Evolutionary conservation across 192 early-diverging fungal species (phyloP), one percentile per base, ranked within the genome.

Genomic region (Lunasporangiospora selenospora): DNA sequence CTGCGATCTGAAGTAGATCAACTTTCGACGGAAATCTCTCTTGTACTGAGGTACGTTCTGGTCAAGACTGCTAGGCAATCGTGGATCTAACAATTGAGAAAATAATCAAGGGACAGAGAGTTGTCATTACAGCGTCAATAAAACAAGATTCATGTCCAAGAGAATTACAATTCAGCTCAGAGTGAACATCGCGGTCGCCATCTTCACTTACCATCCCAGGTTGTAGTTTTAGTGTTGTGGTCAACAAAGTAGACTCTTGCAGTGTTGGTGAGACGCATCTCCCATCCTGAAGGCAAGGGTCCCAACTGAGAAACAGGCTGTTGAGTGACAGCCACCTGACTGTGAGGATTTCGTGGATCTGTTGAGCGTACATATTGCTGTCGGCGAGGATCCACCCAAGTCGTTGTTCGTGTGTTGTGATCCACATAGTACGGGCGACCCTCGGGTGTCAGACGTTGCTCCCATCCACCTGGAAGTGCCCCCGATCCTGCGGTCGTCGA

Each of bases 201-300:
- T 42, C 8, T 21, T 15, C 11, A 18, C 69, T 53, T 64, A 82
- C 87, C 97, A 77, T 98, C 94, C 97, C 97, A 99, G 4, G 97
- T 98, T 6, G 97, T 98, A 11, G 93, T 97, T 73, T 97, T 98
- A 44, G 93, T 91, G 67, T 94, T 95, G 81, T 99, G 97, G 75
- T 99, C 96, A 12, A 99, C 95, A 87, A 98, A 99, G 80, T 98
- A 99, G 19, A 94, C 92, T 19, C 93, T 79, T 12, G 94, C 97
- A 18, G 93, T 96, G 59, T 89, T 90, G 10, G 95, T 99, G 45
- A 95, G 83, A 16, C 96, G 88, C 96, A 99, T 98, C 69, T 99
- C 97, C 97, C 97, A 99, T 19, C 96, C 96, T 34, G 91, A 92
- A 15, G 97, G 97, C 58, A 99, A 77, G 42, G 95, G 91, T 0